These are phyloP conservation scores for Penicillium malachiteum DNA, from an alignment of 495 filamentous ascomycete species.

Conservation along the genomic window DNA sequence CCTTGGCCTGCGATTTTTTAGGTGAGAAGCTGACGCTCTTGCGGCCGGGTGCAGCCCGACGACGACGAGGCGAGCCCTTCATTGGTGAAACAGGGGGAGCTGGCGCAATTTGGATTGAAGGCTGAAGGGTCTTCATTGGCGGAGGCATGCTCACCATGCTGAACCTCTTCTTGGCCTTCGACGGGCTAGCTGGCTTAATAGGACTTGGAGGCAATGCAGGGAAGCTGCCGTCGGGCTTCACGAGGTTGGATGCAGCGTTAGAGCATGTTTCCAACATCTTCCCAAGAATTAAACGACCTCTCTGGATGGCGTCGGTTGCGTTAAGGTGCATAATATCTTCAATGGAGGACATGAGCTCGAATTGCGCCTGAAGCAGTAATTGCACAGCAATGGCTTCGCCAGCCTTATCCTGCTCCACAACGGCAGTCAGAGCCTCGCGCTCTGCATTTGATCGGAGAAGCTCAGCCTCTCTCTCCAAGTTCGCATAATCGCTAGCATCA, in stretches of 20 bases:
- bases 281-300: conserved; percentile 74
- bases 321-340: conserved; percentile 75
- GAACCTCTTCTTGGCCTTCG: conserved; percentile 70
- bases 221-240: conserved; percentile 84
- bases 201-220: conserved; percentile 56
- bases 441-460: conserved; percentile 79
- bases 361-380: conserved; percentile 81
- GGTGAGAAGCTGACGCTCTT: conserved; percentile 84
- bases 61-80: conserved; percentile 78
- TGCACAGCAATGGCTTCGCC: conserved; percentile 77
- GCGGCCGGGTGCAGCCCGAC: conserved; percentile 65
- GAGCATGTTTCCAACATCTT: conserved; percentile 76
- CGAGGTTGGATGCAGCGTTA: conserved; percentile 70
- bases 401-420: conserved; percentile 79
- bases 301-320: conserved; percentile 75
- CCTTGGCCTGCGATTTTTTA: conserved; percentile 67
- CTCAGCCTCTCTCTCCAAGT: conserved; percentile 77
- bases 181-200: conserved; percentile 60
- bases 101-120: conserved; percentile 36
- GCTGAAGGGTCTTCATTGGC: conserved; percentile 18
- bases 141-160: conserved; percentile 43
- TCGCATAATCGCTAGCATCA: conserved; percentile 70
- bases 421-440: conserved; percentile 71
- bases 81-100: conserved; percentile 49
- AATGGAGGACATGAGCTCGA: conserved; percentile 82